Base-by-base conservation (phyloP, 2,329 filamentous ascomycete genomes). In the Scortechinia acanthostroma region DNA sequence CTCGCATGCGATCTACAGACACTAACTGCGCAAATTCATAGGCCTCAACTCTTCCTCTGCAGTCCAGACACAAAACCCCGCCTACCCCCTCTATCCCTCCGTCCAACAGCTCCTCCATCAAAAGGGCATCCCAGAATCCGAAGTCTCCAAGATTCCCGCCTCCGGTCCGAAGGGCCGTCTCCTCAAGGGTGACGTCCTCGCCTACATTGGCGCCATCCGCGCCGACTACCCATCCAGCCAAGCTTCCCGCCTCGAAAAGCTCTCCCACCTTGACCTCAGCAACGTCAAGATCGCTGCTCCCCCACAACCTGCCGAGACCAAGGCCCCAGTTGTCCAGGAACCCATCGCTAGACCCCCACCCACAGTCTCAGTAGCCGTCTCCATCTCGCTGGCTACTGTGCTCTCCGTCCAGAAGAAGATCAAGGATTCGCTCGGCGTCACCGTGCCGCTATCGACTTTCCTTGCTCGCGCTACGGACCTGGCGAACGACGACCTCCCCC, bases 101-200 rank as follows among this genome's bases (percentile, higher is more conserved):
- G 78, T 85, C 47, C 67, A 71, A 56, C 71, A 76, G 48, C 68
- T 85, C 42, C 68, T 86, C 33, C 74, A 76, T 56, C 64, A 72
- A 54, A 76, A 83, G 48, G 71, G 73, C 47, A 64, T 85, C 43
- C 63, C 76, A 20, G 70, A 75, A 33, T 72, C 71, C 28, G 79
- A 84, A 48, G 69, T 77, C 21, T 66, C 76, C 55, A 80, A 77
- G 54, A 83, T 86, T 49, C 73, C 74, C 16, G 76, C 80, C 15
- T 78, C 76, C 25, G 81, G 81, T 21, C 81, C 82, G n/a, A 76
- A 76, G 52, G 79, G 79, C 43, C 73, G 81, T 47, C 65, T 86
- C 40, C 66, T 86, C 42, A 86, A 86, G 63, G 82, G 82, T 37
- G 81, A 86, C 55, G 76, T 86, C 2, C 70, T 86, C 45, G 79